These are phyloP conservation scores for Allium cepa DNA, from an alignment of 106 monocot species.

Conservation along the genomic window DNA sequence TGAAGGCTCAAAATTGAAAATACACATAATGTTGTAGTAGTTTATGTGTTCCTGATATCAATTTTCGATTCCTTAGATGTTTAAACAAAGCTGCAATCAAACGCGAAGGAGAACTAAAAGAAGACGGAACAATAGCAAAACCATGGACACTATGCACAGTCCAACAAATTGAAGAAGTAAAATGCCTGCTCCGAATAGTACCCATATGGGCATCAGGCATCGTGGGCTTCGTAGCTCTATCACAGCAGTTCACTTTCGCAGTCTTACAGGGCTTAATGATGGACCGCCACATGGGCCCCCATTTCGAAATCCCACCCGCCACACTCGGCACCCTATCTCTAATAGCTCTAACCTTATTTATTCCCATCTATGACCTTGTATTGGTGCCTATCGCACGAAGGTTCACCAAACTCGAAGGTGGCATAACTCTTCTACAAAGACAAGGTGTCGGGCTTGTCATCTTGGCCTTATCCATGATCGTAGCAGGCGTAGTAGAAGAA, in stretches of 20 bases:
- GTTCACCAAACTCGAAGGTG: constrained; percentile 16
- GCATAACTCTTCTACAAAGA: constrained; percentile 32
- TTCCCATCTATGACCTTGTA: constrained; percentile 44
- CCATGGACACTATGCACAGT: constrained; percentile 38
- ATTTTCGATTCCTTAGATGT: constrained; percentile 19
- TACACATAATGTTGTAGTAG: no score
- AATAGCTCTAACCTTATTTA: constrained; percentile 31
- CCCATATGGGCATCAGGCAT: constrained; percentile 53
- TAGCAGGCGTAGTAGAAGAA: constrained; percentile 25
- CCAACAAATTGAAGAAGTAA: constrained; percentile 52
- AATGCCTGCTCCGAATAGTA: constrained; percentile 41
- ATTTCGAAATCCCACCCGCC: constrained; percentile 31
- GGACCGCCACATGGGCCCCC: constrained; percentile 39
- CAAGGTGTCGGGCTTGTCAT: constrained; percentile 22
- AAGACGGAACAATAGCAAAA: constrained; percentile 12
- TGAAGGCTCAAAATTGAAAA: no score
- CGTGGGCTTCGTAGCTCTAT: constrained; percentile 29
- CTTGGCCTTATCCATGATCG: constrained; percentile 28
- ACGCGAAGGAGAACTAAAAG: constrained; percentile 28
- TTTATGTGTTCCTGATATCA: no score
- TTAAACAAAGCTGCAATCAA: constrained; percentile 67
- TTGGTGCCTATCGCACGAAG: constrained; percentile 18
- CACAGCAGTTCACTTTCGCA: constrained; percentile 37
- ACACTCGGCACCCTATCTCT: constrained; percentile 28
- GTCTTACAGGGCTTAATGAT: constrained; percentile 34